Conservation (phyloP, 2,329 filamentous ascomycete species). For the Arthrobotrys sphaeroides region DNA sequence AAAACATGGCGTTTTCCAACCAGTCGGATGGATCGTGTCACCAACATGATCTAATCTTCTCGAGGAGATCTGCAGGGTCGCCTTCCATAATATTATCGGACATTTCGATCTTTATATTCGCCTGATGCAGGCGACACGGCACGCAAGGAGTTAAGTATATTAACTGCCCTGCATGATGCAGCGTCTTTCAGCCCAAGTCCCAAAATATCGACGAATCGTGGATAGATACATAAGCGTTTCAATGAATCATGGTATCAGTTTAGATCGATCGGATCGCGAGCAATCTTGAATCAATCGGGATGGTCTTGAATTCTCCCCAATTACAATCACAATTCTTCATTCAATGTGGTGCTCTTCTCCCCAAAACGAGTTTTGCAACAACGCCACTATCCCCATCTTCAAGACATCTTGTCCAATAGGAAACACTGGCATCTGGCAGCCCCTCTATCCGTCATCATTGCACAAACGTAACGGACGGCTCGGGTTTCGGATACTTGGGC, state of each 20-base stretch:
- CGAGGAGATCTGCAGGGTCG: conserved; percentile 19
- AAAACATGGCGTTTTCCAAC: conserved; percentile 8
- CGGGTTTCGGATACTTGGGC: conserved; percentile 27
- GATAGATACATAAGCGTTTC: not conserved
- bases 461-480: conserved; percentile 8
- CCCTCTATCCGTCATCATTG: conserved; percentile 15
- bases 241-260: not conserved
- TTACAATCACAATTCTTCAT: not conserved
- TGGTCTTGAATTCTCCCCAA: not conserved
- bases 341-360: not conserved
- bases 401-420: conserved; percentile 22
- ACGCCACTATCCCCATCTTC: not conserved
- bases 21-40: conserved; percentile 20
- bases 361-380: not conserved
- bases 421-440: conserved; percentile 33
- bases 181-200: conserved; percentile 4
- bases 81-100: not conserved
- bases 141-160: conserved; percentile 29
- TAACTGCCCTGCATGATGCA: conserved; percentile 14
- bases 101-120: not conserved
- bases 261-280: not conserved
- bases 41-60: not conserved
- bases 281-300: not conserved
- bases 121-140: not conserved
- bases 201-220: conserved; percentile 4